Base-by-base conservation (phyloP, 2,329 filamentous ascomycete genomes). In the Verticillium isaacii region DNA sequence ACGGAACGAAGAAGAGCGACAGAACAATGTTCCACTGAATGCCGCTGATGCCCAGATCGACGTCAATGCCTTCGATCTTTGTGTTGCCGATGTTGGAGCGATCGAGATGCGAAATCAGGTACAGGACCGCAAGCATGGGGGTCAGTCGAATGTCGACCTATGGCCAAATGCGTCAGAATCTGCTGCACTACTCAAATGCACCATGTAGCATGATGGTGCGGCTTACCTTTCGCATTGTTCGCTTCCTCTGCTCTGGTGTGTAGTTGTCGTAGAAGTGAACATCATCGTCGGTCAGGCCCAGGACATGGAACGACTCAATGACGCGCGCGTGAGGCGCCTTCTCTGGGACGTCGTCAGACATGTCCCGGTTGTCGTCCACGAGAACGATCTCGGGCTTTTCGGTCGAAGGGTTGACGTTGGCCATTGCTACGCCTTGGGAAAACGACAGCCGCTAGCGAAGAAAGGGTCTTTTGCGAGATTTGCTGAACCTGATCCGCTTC, bases 1-100 rank as follows among this genome's bases (percentile, higher is more conserved):
- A 88, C 25, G 89, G 79, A 72, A 90, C 89, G 76, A 91, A 91
- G 66, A 90, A 90, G 75, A 63, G 60, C 15, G 66, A 82, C 72
- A 60, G 79, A 69, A 57, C 82, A 73, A 74, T 89, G 87, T 72
- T 72, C 71, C 87, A 90, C 70, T 88, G 79, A 23, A 78, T 77
- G 15, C 80, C 75, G 0, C 78, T 80, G 76, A 90, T 82, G 15
- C 80, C 61, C 19, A 72, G 61, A 57, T 71, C 67, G 45, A 79
- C 58, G 56, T 67, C 66, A 2, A 74, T 63, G 12, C 72, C 71
- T 62, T 73, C 72, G 56, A 85, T 82, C 71, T 83, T 84, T 12
- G 83, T 81, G 70, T 84, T 85, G 41, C 70, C 70, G 15, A 71
- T 73, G 68, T 87, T 87, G 9, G 81, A 80, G 23, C 81, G 75